Base-by-base conservation (phyloP, 2,329 filamentous ascomycete genomes). In the Orbilia javanica region DNA sequence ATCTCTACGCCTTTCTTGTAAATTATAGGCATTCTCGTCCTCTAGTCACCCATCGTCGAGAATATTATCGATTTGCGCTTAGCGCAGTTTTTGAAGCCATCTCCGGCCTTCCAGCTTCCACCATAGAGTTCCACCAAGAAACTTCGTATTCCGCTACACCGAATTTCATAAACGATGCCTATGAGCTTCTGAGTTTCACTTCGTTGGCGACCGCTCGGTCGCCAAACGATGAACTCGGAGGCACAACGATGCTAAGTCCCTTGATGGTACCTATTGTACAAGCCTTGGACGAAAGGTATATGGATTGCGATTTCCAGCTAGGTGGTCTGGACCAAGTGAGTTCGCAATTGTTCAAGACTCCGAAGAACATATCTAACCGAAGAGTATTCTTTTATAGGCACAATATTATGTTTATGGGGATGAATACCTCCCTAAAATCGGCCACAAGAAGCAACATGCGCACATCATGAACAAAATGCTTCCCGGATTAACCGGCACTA, bases 381-480 rank as follows among this genome's bases (percentile, higher is more conserved):
- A 2, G 7, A 2, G 39, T 31, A 44, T 13, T 8, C 4, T 15
- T 42, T 20, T 15, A 13, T 53, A 79, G 74, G 44, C 31, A 63
- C 68, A 52, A 22, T 55, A 63, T 44, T 48, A 62, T n/a, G 20
- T 29, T 27, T 79, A 64, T 27, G 62, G 52, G 15, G 50, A 79
- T 11, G 44, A 68, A 27, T 64, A 57, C 29, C 68, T 79, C 15
- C 74, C 74, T 5, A 44, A 68, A 31, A 52, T 79, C 31, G 74
- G 74, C 18, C 52, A 79, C 29, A 64, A 18, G 13, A 73, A 68
- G 22, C 27, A 36, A 13, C 57, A 72, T 34, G 67, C 67, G 11
- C 74, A 64, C 15, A 50, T 72, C n/a, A 67, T 67, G 25, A 79
- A 73, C 27, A 53, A 5, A 29, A 62, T 79, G 52, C 31, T 79